Evolutionary conservation across 257 asterid species (phyloP).

Genomic region (Lycium ferocissimum): DNA sequence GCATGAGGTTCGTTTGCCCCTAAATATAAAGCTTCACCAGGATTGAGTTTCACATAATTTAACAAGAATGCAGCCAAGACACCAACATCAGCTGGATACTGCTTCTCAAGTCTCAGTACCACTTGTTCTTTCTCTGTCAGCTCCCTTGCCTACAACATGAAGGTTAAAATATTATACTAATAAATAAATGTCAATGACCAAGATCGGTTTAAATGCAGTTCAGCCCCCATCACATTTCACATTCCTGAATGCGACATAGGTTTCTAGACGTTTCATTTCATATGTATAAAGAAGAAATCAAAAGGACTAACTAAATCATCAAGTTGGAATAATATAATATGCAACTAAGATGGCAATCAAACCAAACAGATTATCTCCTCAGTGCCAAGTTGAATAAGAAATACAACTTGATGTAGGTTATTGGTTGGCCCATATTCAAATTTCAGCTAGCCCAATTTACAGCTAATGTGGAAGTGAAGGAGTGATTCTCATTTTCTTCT

Average conservation of each 20-base stretch:
- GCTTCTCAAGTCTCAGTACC: conserved; percentile 77
- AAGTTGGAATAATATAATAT: neutral
- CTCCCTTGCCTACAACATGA: conserved; percentile 54
- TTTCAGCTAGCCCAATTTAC: neutral
- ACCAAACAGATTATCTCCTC: neutral
- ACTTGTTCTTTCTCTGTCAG: conserved; percentile 79
- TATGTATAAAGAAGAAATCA: neutral
- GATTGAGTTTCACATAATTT: conserved; percentile 75
- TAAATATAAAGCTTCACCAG: conserved; percentile 85
- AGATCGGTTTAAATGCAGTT: neutral
- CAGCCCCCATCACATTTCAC: neutral
- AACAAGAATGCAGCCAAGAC: conserved; percentile 79
- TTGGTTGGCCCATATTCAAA: neutral
- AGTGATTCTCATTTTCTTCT: neutral
- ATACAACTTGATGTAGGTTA: neutral
- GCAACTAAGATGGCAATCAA: neutral
- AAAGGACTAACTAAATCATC: neutral
- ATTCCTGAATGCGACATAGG: neutral
- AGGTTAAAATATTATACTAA: neutral
- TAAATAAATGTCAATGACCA: neutral
- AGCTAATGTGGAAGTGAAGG: neutral
- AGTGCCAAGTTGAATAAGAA: neutral
- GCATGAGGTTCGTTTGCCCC: conserved; percentile 98
- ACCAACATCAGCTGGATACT: conserved; percentile 87
- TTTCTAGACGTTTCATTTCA: conserved; percentile 13